A percentile compares a stretch with the other conserved stretches of the same genome.
Evolutionary conservation across 768 basidiomycete species (phyloP).

Genomic region (Podaxis carcinomalis): DNA sequence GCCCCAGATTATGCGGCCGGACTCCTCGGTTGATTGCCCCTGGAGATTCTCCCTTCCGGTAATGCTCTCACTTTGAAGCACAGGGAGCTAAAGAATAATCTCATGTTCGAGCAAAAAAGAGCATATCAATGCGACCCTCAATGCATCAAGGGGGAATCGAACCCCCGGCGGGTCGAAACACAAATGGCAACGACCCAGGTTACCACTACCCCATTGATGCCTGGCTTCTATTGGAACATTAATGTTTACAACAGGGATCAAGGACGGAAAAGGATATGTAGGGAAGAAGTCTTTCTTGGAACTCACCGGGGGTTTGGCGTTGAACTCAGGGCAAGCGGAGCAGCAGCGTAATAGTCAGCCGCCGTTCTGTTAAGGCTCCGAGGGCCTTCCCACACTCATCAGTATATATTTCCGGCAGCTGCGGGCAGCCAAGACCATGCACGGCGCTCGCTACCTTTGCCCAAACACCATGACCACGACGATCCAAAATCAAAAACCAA

Average conservation of each 20-base stretch:
- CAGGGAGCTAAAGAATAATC: not conserved
- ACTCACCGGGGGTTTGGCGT: not conserved
- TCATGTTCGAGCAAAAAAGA: not conserved
- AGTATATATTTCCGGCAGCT: not conserved
- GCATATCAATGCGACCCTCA: not conserved
- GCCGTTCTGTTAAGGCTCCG: not conserved
- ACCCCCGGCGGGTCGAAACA: constrained; percentile 77
- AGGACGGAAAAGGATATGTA: not conserved
- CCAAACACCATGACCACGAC: not conserved
- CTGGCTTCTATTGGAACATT: too few species aligned
- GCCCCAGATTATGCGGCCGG: too few species aligned
- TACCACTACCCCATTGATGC: constrained; percentile 9
- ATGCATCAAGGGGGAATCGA: constrained; percentile 73
- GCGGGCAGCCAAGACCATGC: not conserved
- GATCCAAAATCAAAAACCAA: not conserved
- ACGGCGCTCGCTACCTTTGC: not conserved
- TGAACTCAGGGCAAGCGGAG: not conserved
- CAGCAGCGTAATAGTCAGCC: not conserved
- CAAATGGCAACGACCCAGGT: constrained; percentile 6
- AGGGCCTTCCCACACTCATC: not conserved
- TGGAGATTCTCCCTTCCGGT: too few species aligned
- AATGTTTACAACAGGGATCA: too few species aligned
- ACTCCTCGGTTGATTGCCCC: too few species aligned
- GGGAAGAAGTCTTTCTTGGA: not conserved
- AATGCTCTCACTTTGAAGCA: not conserved